Base-by-base conservation (phyloP, 2,329 filamentous ascomycete species). In the Aquanectria penicillioides region DNA sequence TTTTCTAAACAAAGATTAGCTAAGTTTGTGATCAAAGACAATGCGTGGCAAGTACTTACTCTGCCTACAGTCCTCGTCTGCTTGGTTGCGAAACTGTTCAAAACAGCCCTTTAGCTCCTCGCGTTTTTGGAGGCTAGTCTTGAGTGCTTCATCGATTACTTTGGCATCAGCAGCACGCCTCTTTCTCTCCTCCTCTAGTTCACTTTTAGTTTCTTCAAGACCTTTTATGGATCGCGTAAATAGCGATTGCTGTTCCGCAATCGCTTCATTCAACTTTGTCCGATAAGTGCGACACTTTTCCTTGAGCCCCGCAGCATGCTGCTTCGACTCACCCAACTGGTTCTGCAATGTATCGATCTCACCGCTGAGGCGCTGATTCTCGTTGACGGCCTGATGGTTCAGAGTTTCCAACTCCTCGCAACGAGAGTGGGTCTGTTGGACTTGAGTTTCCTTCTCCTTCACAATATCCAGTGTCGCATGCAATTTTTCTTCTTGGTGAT, bases 201-300 rank as follows among this genome's bases (percentile, higher is more conserved):
- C 65, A 1, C 70, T 59, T 10, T 77, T 72, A 0, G 74, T 65
- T 3, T 75, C 59, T 13, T 78, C 58, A 48, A 75, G 77, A 36
- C 70, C 71, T 2, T 70, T 49, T 36, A 70, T 74, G 8, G 74
- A 72, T 33, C 71, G 69, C 4, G 59, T 66, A 61, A 75, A 82
- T 2, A 84, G 70, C 5, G 66, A 66, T 54, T 83, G 80, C 23
- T 85, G 82, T 56, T 85, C 81, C 2, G 64, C 59, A 8, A 80
- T 78, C 2, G 79, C 78, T 43, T 78, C 71, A 52, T 83, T 81
- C n/a, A 85, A 66, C 13, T 77, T 77, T 3, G 67, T 62, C 50
- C 70, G 76, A 57, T 74, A 78, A 1, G 64, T 64, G 6, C 68
- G 69, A 37, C 75, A 67, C 53, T 75, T 82, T 9, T 75, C 74